phyloP scores from a whole-genome alignment of 352 stramenopile species.

The Peronospora destructor region DNA sequence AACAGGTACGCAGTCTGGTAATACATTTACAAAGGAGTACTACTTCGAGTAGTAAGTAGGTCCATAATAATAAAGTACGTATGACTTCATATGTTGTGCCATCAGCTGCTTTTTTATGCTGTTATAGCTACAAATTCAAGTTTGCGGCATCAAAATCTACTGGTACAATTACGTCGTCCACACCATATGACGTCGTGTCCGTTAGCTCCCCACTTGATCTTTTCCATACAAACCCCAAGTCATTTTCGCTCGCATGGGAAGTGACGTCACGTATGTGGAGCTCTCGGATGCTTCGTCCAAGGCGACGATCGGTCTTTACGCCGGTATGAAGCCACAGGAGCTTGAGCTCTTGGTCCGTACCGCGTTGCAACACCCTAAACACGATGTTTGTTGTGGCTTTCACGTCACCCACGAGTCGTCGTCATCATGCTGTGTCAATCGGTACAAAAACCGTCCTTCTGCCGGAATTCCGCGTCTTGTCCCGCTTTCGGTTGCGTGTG shows the following conservation, averaged over 20 bases:
- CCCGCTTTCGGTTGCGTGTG: slow-evolving; percentile 53
- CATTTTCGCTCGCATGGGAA: slow-evolving; percentile 8
- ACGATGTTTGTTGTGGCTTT: slow-evolving; percentile 35
- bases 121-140: too few species aligned
- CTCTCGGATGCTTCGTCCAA: slow-evolving; percentile 19
- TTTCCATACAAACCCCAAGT: slow-evolving; percentile 16
- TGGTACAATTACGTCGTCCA: too few species aligned
- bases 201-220: slow-evolving; percentile 4
- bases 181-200: background rate
- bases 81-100: too few species aligned
- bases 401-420: slow-evolving; percentile 16
- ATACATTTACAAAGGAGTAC: too few species aligned
- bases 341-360: slow-evolving; percentile 35
- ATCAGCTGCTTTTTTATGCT: too few species aligned
- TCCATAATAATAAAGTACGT: too few species aligned
- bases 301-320: slow-evolving; percentile 46
- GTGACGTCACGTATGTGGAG: slow-evolving; percentile 27
- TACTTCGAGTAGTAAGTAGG: too few species aligned
- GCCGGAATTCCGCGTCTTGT: slow-evolving; percentile 29
- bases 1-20: too few species aligned
- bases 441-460: slow-evolving; percentile 6
- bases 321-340: slow-evolving; percentile 41
- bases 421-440: background rate
- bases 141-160: too few species aligned
- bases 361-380: slow-evolving; percentile 21